Conservation (phyloP, 352 stramenopile species). For the Phytopythium litorale region DNA sequence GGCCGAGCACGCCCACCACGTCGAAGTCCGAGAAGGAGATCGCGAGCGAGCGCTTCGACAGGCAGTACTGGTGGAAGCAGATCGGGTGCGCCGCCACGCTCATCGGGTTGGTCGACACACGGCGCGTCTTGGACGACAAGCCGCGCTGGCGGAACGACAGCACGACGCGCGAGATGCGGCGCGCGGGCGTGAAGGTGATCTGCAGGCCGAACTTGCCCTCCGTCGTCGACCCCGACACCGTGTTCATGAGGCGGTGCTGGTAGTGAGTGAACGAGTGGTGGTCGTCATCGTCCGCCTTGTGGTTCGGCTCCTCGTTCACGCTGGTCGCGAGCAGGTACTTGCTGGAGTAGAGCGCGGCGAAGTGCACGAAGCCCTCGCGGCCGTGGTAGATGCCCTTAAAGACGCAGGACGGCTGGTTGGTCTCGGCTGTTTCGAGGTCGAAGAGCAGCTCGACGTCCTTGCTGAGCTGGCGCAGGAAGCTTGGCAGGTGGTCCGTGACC, state of each 20-base stretch:
- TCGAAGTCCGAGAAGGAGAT: constrained; percentile 86
- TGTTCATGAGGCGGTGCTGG: constrained; percentile 65
- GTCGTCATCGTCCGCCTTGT: constrained; percentile 69
- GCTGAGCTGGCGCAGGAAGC: constrained; percentile 75
- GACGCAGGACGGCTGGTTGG: constrained; percentile 67
- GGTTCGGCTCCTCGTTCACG: constrained; percentile 36
- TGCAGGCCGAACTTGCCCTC: constrained; percentile 72
- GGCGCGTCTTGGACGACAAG: constrained; percentile 30
- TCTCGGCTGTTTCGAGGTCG: constrained; percentile 76
- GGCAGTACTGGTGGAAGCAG: constrained; percentile 80
- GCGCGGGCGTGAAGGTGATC: constrained; percentile 78
- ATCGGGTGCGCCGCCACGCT: constrained; percentile 66
- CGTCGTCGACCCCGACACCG: constrained; percentile 70
- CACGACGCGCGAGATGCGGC: constrained; percentile 79
- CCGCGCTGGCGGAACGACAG: constrained; percentile 77
- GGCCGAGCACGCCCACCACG: constrained; percentile 76
- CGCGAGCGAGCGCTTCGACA: constrained; percentile 78
- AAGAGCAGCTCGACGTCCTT: constrained; percentile 86
- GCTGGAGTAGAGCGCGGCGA: constrained; percentile 71
- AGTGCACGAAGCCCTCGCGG: constrained; percentile 83
- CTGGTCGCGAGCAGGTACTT: constrained; percentile 72
- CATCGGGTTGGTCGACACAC: constrained; percentile 74
- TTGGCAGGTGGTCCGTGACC: constrained; percentile 53
- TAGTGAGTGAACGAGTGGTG: constrained; percentile 64
- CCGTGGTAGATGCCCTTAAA: constrained; percentile 88